These are phyloP conservation scores for Micractinium sp. DNA, from an alignment of 139 green algal species.

Conservation along the genomic window DNA sequence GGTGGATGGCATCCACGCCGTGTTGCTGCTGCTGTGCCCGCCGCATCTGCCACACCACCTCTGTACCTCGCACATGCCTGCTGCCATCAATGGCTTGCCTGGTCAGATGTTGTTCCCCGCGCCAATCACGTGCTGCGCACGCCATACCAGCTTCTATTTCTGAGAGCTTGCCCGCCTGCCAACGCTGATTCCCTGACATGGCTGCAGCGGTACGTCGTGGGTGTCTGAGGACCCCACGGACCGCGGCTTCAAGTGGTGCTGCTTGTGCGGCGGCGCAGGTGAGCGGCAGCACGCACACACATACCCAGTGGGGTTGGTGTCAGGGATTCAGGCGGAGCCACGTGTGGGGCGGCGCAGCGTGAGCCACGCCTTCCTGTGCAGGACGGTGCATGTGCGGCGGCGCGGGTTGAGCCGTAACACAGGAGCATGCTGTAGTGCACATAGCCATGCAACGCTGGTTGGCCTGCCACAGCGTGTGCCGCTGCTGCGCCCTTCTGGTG, in stretches of 20 bases:
- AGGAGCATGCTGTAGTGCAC: background rate
- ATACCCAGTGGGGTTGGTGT: background rate
- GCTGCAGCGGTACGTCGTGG: background rate
- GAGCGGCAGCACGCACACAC: background rate
- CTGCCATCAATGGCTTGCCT: background rate
- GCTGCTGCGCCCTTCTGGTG: background rate
- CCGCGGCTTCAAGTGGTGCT: constrained; percentile 8
- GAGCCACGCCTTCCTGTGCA: no score
- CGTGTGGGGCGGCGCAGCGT: no score
- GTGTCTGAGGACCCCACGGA: background rate
- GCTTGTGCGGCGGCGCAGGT: constrained; percentile 9
- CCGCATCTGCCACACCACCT: background rate
- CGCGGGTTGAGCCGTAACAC: background rate
- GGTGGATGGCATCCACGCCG: background rate
- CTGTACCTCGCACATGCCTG: background rate
- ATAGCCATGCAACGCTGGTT: background rate
- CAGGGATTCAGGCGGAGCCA: background rate
- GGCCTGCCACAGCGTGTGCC: background rate
- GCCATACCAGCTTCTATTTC: no score
- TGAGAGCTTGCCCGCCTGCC: no score
- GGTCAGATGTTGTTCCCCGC: background rate
- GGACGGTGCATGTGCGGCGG: background rate
- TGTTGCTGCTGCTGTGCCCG: background rate
- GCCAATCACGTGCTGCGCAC: no score
- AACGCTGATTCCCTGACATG: background rate